These are phyloP conservation scores for Cryptosporidium bovis DNA, from an alignment of 169 alveolate genomes.

Conservation along the genomic window DNA sequence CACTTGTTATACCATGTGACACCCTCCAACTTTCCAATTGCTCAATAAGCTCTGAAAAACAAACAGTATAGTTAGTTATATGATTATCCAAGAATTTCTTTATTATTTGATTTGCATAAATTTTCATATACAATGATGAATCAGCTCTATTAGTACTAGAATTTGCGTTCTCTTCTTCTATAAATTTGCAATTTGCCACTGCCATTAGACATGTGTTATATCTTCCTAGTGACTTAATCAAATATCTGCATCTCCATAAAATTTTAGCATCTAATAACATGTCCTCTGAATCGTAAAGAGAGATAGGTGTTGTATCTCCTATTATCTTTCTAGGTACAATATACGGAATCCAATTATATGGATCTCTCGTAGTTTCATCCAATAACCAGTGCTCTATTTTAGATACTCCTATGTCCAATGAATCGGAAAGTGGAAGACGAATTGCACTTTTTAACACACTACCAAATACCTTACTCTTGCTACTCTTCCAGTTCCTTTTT, in stretches of 20 bases:
- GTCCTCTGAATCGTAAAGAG: conserved; percentile 13
- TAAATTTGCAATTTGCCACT: conserved; percentile 12
- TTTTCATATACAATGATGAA: neutral
- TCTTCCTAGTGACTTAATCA: conserved; percentile 32
- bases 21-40: conserved; percentile 72
- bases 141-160: neutral
- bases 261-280: conserved; percentile 32
- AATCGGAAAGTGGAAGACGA: conserved; percentile 34
- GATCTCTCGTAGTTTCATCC: conserved; percentile 19
- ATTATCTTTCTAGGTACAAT: conserved; percentile 16
- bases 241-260: conserved; percentile 36
- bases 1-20: conserved; percentile 26
- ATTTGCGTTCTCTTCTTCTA: neutral
- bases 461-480: neutral
- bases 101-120: neutral
- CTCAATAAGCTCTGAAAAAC: conserved; percentile 44
- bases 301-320: conserved; percentile 11
- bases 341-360: conserved; percentile 58
- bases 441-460: conserved; percentile 1
- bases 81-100: conserved; percentile 31
- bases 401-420: conserved; percentile 39
- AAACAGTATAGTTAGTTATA: conserved; percentile 37
- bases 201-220: conserved; percentile 40
- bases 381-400: conserved; percentile 51
- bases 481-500: too few species aligned